phyloP scores from a whole-genome alignment of 495 filamentous ascomycete species.

The Staphylotrichum longicolle region DNA sequence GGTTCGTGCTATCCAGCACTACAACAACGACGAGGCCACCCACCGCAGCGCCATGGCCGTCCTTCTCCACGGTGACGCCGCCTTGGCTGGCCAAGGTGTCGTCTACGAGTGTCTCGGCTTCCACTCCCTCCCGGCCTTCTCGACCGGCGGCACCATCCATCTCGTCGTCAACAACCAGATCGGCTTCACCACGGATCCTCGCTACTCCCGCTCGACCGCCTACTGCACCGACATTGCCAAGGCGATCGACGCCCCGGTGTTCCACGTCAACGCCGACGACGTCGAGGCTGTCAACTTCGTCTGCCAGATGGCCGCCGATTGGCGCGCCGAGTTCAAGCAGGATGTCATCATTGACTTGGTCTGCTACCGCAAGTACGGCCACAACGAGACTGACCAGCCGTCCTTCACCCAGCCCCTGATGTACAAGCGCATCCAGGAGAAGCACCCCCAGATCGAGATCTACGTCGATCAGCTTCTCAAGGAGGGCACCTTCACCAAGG shows the following conservation, averaged over 20 bases:
- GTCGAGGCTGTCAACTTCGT: constrained; percentile 98
- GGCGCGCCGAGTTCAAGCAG: constrained; percentile 95
- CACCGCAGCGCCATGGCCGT: constrained; percentile 92
- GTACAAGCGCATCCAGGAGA: constrained; percentile 92
- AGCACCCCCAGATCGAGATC: constrained; percentile 76
- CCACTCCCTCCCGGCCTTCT: constrained; percentile 90
- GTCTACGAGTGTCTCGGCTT: constrained; percentile 99
- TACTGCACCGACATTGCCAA: constrained; percentile 99
- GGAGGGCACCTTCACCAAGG: constrained; percentile 92
- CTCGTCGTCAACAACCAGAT: constrained; percentile 99
- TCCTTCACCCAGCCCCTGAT: constrained; percentile 99
- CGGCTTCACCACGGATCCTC: constrained; percentile 98
- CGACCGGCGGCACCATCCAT: constrained; percentile 96
- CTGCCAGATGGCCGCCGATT: constrained; percentile 93
- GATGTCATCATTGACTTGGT: constrained; percentile 97
- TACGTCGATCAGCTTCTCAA: constrained; percentile 86
- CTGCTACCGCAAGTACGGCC: constrained; percentile 97
- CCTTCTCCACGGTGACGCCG: constrained; percentile 92
- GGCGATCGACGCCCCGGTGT: constrained; percentile 95
- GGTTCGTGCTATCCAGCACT: constrained; percentile 96
- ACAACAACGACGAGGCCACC: constrained; percentile 90
- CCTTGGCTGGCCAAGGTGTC: constrained; percentile 92
- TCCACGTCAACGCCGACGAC: constrained; percentile 98
- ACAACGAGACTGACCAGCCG: constrained; percentile 99
- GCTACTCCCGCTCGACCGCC: constrained; percentile 92